phyloP scores from a whole-genome alignment of 2,329 filamentous ascomycete species.

The Alternaria ethzedia region DNA sequence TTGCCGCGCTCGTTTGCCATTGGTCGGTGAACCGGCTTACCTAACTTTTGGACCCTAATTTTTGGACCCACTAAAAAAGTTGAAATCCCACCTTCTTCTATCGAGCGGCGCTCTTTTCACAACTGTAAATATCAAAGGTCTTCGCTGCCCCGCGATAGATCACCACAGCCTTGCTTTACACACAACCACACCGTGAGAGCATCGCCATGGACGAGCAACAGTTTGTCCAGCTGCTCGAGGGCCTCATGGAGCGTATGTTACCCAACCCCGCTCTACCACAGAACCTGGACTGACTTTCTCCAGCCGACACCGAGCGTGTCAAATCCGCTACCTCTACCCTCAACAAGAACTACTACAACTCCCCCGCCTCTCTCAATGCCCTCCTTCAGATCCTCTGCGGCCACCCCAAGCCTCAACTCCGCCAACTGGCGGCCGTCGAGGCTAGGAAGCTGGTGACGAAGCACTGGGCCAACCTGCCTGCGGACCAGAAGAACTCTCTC shows the following conservation, averaged over 20 bases:
- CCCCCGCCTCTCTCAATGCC: slow-evolving; percentile 81
- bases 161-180: slow-evolving; percentile 29
- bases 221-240: slow-evolving; percentile 85
- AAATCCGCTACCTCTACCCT: slow-evolving; percentile 89
- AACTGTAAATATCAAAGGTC: slow-evolving; percentile 26
- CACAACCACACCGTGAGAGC: slow-evolving; percentile 27
- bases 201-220: slow-evolving; percentile 76
- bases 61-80: slow-evolving; percentile 10
- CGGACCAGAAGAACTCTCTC: slow-evolving; percentile 78
- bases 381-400: slow-evolving; percentile 88
- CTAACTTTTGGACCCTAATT: slow-evolving; percentile 18
- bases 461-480: slow-evolving; percentile 80
- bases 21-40: slow-evolving; percentile 10
- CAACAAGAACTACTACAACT: slow-evolving; percentile 91
- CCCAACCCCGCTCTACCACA: background rate
- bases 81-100: slow-evolving; percentile 25
- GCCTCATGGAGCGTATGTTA: slow-evolving; percentile 82
- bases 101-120: slow-evolving; percentile 18
- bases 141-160: slow-evolving; percentile 30
- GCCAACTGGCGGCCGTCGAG: slow-evolving; percentile 92
- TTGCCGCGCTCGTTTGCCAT: slow-evolving; percentile 7
- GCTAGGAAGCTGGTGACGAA: slow-evolving; percentile 80
- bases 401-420: slow-evolving; percentile 72
- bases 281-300: slow-evolving; percentile 42
- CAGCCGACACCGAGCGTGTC: slow-evolving; percentile 77